Evolutionary conservation across 176 grass and related monocot species (phyloP).

Genomic region (Alloteropsis semialata): DNA sequence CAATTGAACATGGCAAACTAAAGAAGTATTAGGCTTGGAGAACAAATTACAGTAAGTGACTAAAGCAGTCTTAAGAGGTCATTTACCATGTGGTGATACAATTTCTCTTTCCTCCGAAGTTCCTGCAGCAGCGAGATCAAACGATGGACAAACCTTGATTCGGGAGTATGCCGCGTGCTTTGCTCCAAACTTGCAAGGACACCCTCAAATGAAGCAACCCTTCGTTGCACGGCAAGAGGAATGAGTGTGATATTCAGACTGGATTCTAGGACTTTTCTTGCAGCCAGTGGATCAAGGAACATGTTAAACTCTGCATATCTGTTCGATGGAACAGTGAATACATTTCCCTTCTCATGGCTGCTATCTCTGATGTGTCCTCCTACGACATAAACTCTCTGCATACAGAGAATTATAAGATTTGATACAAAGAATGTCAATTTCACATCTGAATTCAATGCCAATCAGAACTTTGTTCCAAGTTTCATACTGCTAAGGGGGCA

Average conservation of each 20-base stretch:
- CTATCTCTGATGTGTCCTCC: slow-evolving; percentile 56
- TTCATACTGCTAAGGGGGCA: not conserved
- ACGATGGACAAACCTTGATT: slow-evolving; percentile 53
- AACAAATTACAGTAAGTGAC: not conserved
- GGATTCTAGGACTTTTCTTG: slow-evolving; percentile 63
- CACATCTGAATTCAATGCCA: not conserved
- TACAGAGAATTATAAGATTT: not conserved
- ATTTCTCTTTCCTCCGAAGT: slow-evolving; percentile 41
- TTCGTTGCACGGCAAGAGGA: slow-evolving; percentile 55
- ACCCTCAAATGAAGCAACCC: slow-evolving; percentile 47
- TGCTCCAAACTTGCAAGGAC: slow-evolving; percentile 43
- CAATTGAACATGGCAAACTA: not conserved
- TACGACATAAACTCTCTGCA: slow-evolving; percentile 71
- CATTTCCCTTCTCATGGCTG: slow-evolving; percentile 50
- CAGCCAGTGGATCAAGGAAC: slow-evolving; percentile 84
- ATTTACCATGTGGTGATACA: slow-evolving; percentile 76
- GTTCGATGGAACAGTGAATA: slow-evolving; percentile 66
- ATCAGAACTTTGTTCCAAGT: not conserved
- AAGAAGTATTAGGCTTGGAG: not conserved
- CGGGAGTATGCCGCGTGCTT: slow-evolving; percentile 34
- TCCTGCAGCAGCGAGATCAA: slow-evolving; percentile 58
- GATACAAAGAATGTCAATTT: not conserved
- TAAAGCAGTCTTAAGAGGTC: not conserved
- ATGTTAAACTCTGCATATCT: slow-evolving; percentile 79
- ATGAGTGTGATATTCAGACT: slow-evolving; percentile 57